These are phyloP conservation scores for Austroboletus rostrupii DNA, from an alignment of 1,284 basidiomycete species.

Conservation along the genomic window DNA sequence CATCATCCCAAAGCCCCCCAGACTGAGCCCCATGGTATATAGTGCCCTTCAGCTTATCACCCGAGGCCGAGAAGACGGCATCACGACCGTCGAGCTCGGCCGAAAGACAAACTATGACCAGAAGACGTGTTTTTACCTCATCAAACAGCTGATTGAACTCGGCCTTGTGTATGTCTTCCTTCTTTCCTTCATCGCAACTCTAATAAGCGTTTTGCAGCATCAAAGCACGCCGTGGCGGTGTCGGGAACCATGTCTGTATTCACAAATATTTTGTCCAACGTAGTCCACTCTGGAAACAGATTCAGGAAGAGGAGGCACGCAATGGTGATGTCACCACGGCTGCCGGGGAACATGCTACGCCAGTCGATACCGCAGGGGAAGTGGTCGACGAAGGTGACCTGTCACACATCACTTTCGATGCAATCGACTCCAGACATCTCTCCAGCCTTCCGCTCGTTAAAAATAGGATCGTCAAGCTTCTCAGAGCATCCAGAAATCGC, in stretches of 20 bases:
- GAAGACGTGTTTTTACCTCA: constrained; percentile 84
- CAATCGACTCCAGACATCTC: constrained; percentile 71
- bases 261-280: constrained; percentile 77
- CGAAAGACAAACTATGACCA: constrained; percentile 81
- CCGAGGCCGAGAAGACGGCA: constrained; percentile 70
- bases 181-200: constrained; percentile 1
- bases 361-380: constrained; percentile 28
- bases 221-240: constrained; percentile 72
- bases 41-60: constrained; percentile 83
- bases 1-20: constrained; percentile 52
- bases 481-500: constrained; percentile 62
- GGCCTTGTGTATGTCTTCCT: constrained; percentile 62
- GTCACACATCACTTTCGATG: constrained; percentile 49
- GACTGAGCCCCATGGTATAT: constrained; percentile 80
- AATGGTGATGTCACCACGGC: constrained; percentile 29
- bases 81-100: constrained; percentile 76
- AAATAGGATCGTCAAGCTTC: constrained; percentile 61
- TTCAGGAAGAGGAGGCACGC: constrained; percentile 60
- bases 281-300: constrained; percentile 65
- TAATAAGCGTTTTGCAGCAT: constrained; percentile 39
- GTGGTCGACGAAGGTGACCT: constrained; percentile 26
- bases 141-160: constrained; percentile 69
- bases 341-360: constrained; percentile 25
- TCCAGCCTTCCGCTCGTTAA: constrained; percentile 68
- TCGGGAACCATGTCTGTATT: constrained; percentile 70